Evolutionary conservation across 306 rosid species (phyloP), one percentile per base, ranked within the genome.

Genomic region (Datisca glomerata): DNA sequence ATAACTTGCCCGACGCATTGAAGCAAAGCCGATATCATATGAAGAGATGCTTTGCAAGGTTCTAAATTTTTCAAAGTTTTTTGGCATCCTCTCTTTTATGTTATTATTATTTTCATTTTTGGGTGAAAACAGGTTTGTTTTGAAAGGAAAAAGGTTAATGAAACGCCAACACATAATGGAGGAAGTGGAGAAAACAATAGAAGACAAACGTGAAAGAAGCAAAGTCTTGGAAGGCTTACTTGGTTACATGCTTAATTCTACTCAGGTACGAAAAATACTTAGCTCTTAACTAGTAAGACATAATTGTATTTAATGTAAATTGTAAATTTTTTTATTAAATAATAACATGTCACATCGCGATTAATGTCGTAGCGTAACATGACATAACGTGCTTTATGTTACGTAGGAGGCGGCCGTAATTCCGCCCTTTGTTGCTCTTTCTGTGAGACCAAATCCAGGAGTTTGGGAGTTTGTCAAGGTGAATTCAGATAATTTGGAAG

Each of bases 31-130:
- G 76, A 9, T 67, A 57, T 28, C 67, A 78, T 55, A 76, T 70
- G 89, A 89, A 79, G 73, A 83, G 49, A 67, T 80, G 81, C 49
- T 80, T 89, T 61, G 44, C 81, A 35, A 71, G 93, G 95, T 87
- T 35, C 25, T 35, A n/a, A n/a, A n/a, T n/a, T n/a, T n/a, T n/a
- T n/a, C n/a, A n/a, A n/a, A n/a, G n/a, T n/a, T n/a, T n/a, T n/a
- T n/a, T n/a, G n/a, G n/a, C n/a, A n/a, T n/a, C n/a, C n/a, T n/a
- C n/a, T n/a, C n/a, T n/a, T n/a, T n/a, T n/a, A n/a, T n/a, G n/a
- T n/a, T n/a, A n/a, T n/a, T n/a, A n/a, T n/a, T n/a, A n/a, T n/a
- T n/a, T n/a, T n/a, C n/a, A n/a, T n/a, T n/a, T n/a, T n/a, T n/a
- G n/a, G n/a, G n/a, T n/a, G n/a, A n/a, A n/a, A 23, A 19, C 41